phyloP scores from a whole-genome alignment of 2,329 filamentous ascomycete genomes.

The Dothistroma septosporum region DNA sequence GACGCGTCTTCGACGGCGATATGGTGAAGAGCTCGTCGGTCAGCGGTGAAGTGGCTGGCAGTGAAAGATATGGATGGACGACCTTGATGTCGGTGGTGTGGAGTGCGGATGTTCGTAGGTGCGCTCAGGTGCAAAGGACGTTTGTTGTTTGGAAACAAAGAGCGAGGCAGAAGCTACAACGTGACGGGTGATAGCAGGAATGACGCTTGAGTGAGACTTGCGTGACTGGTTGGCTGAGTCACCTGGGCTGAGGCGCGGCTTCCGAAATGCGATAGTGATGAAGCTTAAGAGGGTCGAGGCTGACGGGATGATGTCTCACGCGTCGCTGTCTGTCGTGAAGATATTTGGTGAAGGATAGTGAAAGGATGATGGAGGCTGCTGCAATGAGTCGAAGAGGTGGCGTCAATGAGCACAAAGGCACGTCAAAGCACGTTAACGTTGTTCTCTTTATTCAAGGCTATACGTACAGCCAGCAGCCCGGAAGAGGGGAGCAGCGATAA shows the following conservation, averaged over 20 bases:
- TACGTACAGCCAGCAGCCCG: not conserved
- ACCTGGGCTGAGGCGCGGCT: slow-evolving; percentile 15
- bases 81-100: slow-evolving; percentile 21
- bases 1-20: not conserved
- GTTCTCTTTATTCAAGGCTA: slow-evolving; percentile 17
- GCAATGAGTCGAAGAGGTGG: slow-evolving; percentile 11
- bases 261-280: slow-evolving; percentile 3
- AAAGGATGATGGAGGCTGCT: not conserved
- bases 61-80: slow-evolving; percentile 16
- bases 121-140: not conserved
- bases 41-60: not conserved
- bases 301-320: slow-evolving; percentile 3
- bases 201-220: slow-evolving; percentile 9
- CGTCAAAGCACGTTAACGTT: slow-evolving; percentile 11
- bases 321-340: not conserved
- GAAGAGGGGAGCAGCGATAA: slow-evolving; percentile 10
- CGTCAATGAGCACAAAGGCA: slow-evolving; percentile 18
- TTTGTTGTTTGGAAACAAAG: slow-evolving; percentile 15
- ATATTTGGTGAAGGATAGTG: not conserved
- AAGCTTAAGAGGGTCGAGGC: not conserved
- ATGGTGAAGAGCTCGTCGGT: slow-evolving; percentile 1
- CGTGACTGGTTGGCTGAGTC: slow-evolving; percentile 13
- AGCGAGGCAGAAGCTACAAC: slow-evolving; percentile 13
- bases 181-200: slow-evolving; percentile 13
- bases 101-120: slow-evolving; percentile 7